A percentile compares a stretch with the other conserved stretches of the same genome.
Conservation (phyloP, 352 stramenopile genomes). For the Salisapilia sapeloensis region DNA sequence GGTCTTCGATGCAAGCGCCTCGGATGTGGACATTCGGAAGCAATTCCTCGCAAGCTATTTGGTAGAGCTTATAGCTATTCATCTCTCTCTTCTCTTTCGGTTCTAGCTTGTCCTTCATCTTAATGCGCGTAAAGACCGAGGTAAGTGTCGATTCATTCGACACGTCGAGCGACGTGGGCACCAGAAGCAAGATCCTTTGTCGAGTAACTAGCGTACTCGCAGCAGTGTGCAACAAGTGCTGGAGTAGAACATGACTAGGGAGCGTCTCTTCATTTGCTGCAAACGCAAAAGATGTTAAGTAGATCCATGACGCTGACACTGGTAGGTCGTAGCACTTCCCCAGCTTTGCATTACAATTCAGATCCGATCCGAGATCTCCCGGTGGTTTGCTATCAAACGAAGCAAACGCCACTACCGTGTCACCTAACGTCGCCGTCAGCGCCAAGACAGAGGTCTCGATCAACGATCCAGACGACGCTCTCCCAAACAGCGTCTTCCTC, state of each 20-base stretch:
- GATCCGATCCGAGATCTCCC: conserved; percentile 9
- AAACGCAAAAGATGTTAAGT: conserved; percentile 37
- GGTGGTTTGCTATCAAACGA: conserved; percentile 32
- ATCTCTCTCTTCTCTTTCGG: conserved; percentile 9
- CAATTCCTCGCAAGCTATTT: conserved; percentile 14
- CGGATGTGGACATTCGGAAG: conserved; percentile 31
- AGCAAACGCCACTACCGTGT: too few species aligned
- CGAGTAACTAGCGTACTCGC: conserved; percentile 24
- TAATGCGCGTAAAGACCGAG: conserved; percentile 25
- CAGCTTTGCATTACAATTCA: conserved; percentile 18
- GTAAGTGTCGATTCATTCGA: conserved; percentile 26
- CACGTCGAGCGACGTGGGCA: conserved; percentile 25
- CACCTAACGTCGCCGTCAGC: conserved; percentile 39
- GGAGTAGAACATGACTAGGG: conserved; percentile 19
- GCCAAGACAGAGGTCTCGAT: conserved; percentile 63
- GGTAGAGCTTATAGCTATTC: conserved; percentile 24
- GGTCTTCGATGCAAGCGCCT: conserved; percentile 58
- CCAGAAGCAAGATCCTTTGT: conserved; percentile 22
- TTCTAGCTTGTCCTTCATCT: conserved; percentile 4
- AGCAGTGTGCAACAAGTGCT: conserved; percentile 30
- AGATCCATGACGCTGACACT: conserved; percentile 21
- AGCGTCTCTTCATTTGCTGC: conserved; percentile 11
- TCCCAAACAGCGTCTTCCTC: conserved; percentile 47
- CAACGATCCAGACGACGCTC: conserved; percentile 22
- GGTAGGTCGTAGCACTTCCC: conserved; percentile 32